Percentiles rank a stretch among this genome's conserved stretches.
Conservation (phyloP, 2,329 filamentous ascomycete genomes). For the Didymella lethalis region DNA sequence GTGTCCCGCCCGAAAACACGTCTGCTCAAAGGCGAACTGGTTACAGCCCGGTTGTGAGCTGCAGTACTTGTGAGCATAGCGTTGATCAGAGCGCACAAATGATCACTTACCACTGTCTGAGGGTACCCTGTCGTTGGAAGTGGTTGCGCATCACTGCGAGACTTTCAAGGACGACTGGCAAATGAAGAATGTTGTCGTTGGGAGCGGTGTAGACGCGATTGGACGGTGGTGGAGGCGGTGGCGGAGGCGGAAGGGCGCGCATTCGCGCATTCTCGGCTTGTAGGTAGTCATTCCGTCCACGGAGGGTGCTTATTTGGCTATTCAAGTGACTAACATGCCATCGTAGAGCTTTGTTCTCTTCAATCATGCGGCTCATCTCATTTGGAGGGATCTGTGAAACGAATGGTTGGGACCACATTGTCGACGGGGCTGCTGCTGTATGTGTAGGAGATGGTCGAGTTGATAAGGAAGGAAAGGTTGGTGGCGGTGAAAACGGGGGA, state of each 20-base stretch:
- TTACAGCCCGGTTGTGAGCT: conserved; percentile 1
- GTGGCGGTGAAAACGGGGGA: not conserved
- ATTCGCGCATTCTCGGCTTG: conserved; percentile 1
- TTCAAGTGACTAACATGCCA: not conserved
- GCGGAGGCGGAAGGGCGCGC: not conserved
- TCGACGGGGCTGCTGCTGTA: not conserved
- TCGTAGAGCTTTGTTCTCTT: not conserved
- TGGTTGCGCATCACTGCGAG: not conserved
- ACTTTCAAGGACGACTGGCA: conserved; percentile 2
- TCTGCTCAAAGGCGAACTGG: conserved; percentile 3
- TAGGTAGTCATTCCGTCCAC: not conserved
- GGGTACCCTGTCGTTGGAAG: not conserved
- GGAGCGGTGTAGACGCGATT: not conserved
- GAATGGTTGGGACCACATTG: not conserved
- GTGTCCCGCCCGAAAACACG: conserved; percentile 9
- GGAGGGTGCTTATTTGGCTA: not conserved
- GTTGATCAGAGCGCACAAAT: too few relatives aligned
- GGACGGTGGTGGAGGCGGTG: too few relatives aligned
- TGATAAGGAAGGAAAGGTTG: not conserved
- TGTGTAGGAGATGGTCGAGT: not conserved
- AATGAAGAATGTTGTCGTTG: not conserved
- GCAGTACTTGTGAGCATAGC: not conserved
- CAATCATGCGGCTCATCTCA: not conserved
- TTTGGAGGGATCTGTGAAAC: not conserved
- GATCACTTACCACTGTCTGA: conserved; percentile 7